Evolutionary conservation across 225 moss, liverwort and hornwort species (phyloP).

Genomic region (Polytrichum commune): DNA sequence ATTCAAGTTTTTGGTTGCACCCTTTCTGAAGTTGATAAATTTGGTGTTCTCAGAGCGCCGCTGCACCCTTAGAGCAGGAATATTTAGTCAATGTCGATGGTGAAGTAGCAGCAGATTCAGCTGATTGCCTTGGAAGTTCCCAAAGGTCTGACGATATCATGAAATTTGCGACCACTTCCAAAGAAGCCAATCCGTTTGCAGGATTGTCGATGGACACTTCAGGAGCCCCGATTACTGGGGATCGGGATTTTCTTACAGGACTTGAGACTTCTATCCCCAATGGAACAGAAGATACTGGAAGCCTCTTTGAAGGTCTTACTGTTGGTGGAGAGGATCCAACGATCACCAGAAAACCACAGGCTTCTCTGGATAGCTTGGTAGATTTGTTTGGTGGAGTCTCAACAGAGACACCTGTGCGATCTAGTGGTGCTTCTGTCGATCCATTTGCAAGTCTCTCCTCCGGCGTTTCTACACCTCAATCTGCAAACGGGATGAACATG

Average conservation of each 20-base stretch:
- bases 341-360: slow-evolving; percentile 29
- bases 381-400: slow-evolving; percentile 71
- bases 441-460: slow-evolving; percentile 44
- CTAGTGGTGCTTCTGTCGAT: slow-evolving; percentile 34
- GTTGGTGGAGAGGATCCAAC: slow-evolving; percentile 26
- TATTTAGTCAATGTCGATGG: slow-evolving; percentile 24
- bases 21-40: not conserved
- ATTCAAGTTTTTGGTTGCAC: too few relatives aligned
- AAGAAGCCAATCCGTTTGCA: slow-evolving; percentile 51
- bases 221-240: slow-evolving; percentile 29
- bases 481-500: too few relatives aligned
- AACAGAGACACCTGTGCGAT: slow-evolving; percentile 32
- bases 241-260: slow-evolving; percentile 70
- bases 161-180: slow-evolving; percentile 9
- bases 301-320: slow-evolving; percentile 71
- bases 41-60: slow-evolving; percentile 27
- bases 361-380: slow-evolving; percentile 49
- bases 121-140: slow-evolving; percentile 59
- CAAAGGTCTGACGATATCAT: slow-evolving; percentile 43
- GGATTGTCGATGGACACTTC: slow-evolving; percentile 59
- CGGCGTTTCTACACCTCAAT: too few relatives aligned
- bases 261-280: slow-evolving; percentile 46
- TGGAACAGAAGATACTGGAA: slow-evolving; percentile 36
- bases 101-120: slow-evolving; percentile 21
- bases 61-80: slow-evolving; percentile 27